These are phyloP conservation scores for Tuber borchii DNA, from an alignment of 495 filamentous ascomycete species.

Conservation along the genomic window DNA sequence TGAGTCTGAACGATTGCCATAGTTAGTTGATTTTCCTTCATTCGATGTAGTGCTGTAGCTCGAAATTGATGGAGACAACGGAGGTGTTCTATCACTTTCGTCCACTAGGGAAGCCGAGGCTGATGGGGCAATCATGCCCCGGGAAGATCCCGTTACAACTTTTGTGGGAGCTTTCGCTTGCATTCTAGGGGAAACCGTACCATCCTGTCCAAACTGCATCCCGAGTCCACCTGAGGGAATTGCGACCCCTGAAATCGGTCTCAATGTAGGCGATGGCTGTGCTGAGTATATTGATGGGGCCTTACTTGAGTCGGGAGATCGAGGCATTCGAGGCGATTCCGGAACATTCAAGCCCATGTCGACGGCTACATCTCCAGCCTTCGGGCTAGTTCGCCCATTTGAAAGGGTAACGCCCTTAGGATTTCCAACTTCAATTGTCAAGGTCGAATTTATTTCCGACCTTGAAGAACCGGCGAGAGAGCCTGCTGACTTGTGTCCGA, in stretches of 20 bases:
- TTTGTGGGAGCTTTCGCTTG: constrained; percentile 19
- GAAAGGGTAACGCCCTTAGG: background rate
- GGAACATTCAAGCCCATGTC: constrained; percentile 33
- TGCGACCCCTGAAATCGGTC: constrained; percentile 18
- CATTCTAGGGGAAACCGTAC: constrained; percentile 9
- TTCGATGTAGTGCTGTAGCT: background rate
- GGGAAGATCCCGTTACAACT: constrained; percentile 9
- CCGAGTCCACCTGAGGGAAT: constrained; percentile 24
- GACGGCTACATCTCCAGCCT: constrained; percentile 22
- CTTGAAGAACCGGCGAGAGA: constrained; percentile 6
- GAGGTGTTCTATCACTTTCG: constrained; percentile 16
- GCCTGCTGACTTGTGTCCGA: constrained; percentile 23
- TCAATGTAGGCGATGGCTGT: constrained; percentile 12
- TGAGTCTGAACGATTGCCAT: background rate
- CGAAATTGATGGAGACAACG: background rate
- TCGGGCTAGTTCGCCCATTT: constrained; percentile 1
- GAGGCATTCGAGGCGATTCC: constrained; percentile 29
- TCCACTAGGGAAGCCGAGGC: constrained; percentile 20
- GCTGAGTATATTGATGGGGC: constrained; percentile 21
- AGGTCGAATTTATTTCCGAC: constrained; percentile 19
- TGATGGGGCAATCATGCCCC: constrained; percentile 16
- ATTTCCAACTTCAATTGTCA: constrained; percentile 38
- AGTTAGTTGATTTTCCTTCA: background rate
- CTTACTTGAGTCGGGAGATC: constrained; percentile 20
- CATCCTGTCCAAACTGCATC: constrained; percentile 13